Percentiles rank a stretch among this genome's conserved stretches.
These are phyloP conservation scores for Diaporthe aspalathi DNA, from an alignment of 2,329 filamentous ascomycete species.

Conservation along the genomic window DNA sequence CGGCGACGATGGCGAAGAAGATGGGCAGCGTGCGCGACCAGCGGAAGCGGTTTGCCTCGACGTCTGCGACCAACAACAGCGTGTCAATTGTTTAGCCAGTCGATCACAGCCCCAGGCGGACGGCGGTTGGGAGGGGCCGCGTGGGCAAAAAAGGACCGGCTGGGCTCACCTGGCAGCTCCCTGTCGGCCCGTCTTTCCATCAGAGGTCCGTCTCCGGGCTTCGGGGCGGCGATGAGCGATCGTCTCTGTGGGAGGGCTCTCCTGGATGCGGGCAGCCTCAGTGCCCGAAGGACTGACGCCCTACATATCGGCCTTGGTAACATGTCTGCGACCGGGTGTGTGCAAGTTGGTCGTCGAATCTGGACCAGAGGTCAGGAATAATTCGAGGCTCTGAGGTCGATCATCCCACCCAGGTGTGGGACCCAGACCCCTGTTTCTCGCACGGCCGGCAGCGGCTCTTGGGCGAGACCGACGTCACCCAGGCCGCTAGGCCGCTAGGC, in stretches of 20 bases:
- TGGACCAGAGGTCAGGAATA: slow-evolving; percentile 1
- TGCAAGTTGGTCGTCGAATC: background rate
- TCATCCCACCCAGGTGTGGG: slow-evolving; percentile 34
- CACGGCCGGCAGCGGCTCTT: slow-evolving; percentile 31
- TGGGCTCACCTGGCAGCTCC: slow-evolving; percentile 69
- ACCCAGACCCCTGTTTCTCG: slow-evolving; percentile 24
- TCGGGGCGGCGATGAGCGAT: slow-evolving; percentile 66
- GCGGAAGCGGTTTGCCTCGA: slow-evolving; percentile 60
- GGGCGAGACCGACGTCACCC: slow-evolving; percentile 16
- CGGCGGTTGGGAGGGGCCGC: background rate
- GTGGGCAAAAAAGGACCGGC: background rate
- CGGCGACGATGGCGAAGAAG: slow-evolving; percentile 78
- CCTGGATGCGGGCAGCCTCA: slow-evolving; percentile 17
- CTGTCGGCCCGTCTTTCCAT: slow-evolving; percentile 74
- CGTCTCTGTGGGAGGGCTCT: slow-evolving; percentile 51
- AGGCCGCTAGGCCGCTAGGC: background rate
- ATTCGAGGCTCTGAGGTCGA: slow-evolving; percentile 26
- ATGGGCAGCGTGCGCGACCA: slow-evolving; percentile 83
- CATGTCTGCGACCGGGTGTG: slow-evolving; percentile 34
- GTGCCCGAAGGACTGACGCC: slow-evolving; percentile 31
- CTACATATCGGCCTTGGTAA: slow-evolving; percentile 37
- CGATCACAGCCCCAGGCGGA: background rate
- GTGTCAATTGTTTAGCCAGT: background rate
- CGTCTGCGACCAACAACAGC: slow-evolving; percentile 46
- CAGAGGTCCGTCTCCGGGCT: slow-evolving; percentile 70